phyloP scores from a whole-genome alignment of 2,329 filamentous ascomycete genomes.

The Exophiala sp. region DNA sequence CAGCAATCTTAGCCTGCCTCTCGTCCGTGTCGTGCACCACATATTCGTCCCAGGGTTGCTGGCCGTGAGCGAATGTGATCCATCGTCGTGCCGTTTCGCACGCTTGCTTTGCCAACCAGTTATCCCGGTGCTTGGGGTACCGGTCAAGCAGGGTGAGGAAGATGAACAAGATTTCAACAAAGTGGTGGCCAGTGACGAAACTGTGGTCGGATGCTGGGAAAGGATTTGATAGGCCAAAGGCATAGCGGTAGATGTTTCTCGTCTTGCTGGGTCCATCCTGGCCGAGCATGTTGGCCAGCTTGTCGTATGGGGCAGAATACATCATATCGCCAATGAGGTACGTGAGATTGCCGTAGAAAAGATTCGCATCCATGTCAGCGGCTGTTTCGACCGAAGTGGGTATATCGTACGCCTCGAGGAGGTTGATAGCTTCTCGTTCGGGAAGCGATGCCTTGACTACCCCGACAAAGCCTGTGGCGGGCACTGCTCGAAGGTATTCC shows the following conservation, averaged over 20 bases:
- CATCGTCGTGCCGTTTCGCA: conserved; percentile 24
- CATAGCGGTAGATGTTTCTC: conserved; percentile 24
- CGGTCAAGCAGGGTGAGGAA: conserved; percentile 26
- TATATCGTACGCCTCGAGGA: conserved; percentile 22
- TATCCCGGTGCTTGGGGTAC: conserved; percentile 22
- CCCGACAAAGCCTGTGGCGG: conserved; percentile 39
- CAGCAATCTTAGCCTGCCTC: conserved; percentile 1
- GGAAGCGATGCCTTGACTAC: conserved; percentile 34
- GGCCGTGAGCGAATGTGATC: conserved; percentile 22
- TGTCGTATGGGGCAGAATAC: conserved; percentile 19
- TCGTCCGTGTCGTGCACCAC: background rate
- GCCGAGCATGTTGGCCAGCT: conserved; percentile 17
- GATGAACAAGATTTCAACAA: conserved; percentile 25
- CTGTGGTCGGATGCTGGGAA: conserved; percentile 32
- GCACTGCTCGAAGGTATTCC: conserved; percentile 31
- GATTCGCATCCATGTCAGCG: conserved; percentile 14
- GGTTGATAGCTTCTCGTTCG: background rate
- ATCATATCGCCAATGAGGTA: conserved; percentile 24
- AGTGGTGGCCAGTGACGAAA: conserved; percentile 26
- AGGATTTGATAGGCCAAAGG: conserved; percentile 33
- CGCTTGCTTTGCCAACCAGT: conserved; percentile 24
- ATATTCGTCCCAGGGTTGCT: conserved; percentile 16
- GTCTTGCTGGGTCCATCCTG: conserved; percentile 11
- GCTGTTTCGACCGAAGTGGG: conserved; percentile 11
- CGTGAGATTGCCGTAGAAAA: conserved; percentile 23